These are phyloP conservation scores for Cladosporium sp. DNA, from an alignment of 2,329 filamentous ascomycete genomes.

Conservation along the genomic window DNA sequence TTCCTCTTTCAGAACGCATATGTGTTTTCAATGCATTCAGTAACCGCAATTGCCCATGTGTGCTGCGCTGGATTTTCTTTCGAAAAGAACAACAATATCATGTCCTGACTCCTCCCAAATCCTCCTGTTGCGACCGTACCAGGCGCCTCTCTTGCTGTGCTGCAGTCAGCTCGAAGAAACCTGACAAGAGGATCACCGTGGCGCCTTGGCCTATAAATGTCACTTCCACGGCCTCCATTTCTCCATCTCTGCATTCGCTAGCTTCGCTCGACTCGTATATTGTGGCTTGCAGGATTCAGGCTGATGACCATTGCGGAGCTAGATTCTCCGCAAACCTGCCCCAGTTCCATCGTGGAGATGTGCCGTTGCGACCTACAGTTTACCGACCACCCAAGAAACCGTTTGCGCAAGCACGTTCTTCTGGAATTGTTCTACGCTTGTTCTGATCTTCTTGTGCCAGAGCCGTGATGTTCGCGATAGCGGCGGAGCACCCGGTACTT, in stretches of 20 bases:
- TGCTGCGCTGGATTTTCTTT: neutral
- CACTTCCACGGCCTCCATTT: neutral
- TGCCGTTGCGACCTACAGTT: neutral
- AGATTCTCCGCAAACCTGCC: neutral
- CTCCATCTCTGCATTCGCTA: neutral
- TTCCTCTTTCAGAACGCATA: neutral
- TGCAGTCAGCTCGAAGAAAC: slow-evolving; percentile 1
- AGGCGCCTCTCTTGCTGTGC: neutral
- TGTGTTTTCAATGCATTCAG: neutral
- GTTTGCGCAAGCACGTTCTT: neutral
- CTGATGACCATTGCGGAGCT: neutral
- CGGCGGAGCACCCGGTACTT: slow-evolving; percentile 11
- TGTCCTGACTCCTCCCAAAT: neutral
- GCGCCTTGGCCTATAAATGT: neutral
- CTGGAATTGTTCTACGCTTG: neutral
- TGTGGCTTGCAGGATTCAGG: slow-evolving; percentile 2
- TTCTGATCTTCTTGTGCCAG: neutral
- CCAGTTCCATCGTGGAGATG: neutral
- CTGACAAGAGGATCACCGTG: neutral
- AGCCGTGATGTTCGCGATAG: slow-evolving; percentile 2
- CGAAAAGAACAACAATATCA: neutral
- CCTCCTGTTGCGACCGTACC: neutral
- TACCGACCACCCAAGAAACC: neutral
- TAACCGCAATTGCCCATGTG: neutral
- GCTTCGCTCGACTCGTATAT: neutral